These are phyloP conservation scores for Wallacemonas collosoma DNA, from an alignment of 208 protist genomes.

Conservation along the genomic window DNA sequence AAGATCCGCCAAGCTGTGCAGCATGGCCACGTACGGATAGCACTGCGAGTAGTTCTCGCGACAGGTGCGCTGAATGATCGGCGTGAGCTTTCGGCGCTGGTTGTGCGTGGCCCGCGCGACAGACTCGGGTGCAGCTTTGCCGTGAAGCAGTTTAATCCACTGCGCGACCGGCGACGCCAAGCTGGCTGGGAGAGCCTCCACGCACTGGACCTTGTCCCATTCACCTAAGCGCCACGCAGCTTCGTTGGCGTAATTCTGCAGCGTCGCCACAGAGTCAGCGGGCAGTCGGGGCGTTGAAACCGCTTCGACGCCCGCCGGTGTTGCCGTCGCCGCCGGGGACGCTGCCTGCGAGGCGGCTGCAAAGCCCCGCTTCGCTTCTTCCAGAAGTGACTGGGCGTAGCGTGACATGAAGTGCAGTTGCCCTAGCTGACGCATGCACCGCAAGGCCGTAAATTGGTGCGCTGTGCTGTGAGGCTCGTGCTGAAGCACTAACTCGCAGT, in stretches of 20 bases:
- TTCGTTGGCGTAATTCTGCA: constrained; percentile 86
- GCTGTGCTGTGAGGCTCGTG: constrained; percentile 55
- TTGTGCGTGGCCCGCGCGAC: constrained; percentile 22
- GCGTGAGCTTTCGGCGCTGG: constrained; percentile 56
- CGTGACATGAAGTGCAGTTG: constrained; percentile 87
- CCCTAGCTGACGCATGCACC: constrained; percentile 83
- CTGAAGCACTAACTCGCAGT: constrained; percentile 84
- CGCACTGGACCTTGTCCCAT: constrained; percentile 62
- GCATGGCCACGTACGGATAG: constrained; percentile 64
- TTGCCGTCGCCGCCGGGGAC: too few species aligned
- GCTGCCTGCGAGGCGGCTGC: not conserved
- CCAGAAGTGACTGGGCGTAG: constrained; percentile 43
- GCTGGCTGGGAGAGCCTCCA: constrained; percentile 36
- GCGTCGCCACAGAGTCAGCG: constrained; percentile 22
- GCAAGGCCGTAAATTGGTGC: constrained; percentile 79
- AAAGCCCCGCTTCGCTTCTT: not conserved
- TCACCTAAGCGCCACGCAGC: constrained; percentile 85
- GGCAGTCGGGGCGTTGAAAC: too few species aligned
- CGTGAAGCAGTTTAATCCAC: constrained; percentile 7
- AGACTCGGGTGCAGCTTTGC: not conserved
- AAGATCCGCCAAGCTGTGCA: constrained; percentile 82
- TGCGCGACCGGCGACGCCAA: constrained; percentile 37
- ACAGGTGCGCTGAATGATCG: constrained; percentile 53
- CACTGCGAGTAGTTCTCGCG: constrained; percentile 73
- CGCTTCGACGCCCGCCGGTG: too few species aligned